These are phyloP conservation scores for Pachysandra terminalis DNA, from an alignment of 164 flowering plant genomes.

Conservation along the genomic window DNA sequence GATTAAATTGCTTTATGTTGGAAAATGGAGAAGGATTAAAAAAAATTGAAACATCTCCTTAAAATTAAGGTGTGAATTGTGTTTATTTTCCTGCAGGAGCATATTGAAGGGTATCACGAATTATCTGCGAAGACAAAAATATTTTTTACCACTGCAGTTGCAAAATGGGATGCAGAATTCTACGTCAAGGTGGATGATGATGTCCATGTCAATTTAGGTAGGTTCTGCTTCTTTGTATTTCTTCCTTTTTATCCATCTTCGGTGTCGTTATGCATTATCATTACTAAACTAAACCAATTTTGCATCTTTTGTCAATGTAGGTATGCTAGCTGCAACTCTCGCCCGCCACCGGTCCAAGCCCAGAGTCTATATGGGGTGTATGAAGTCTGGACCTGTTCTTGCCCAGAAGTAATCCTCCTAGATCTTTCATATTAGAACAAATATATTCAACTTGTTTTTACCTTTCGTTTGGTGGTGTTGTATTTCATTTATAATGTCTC, in stretches of 20 bases:
- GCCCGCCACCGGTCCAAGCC: conserved; percentile 83
- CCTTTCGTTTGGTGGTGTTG: conserved; percentile 6
- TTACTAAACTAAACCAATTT: background rate
- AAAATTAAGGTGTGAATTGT: conserved; percentile 6
- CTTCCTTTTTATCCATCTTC: background rate
- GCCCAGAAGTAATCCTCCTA: conserved; percentile 58
- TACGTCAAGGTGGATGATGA: conserved; percentile 97
- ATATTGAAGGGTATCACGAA: conserved; percentile 94
- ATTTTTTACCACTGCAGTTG: conserved; percentile 85
- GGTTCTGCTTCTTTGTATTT: background rate
- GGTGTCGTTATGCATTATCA: background rate
- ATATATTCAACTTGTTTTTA: conserved; percentile 1
- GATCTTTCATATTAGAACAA: conserved; percentile 8
- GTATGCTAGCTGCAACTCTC: conserved; percentile 77
- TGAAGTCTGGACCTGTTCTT: conserved; percentile 98
- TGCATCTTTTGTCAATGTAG: conserved; percentile 31
- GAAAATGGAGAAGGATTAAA: background rate
- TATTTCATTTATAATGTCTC: background rate
- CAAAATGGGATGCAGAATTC: conserved; percentile 94
- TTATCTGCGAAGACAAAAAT: conserved; percentile 90
- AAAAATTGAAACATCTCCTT: background rate
- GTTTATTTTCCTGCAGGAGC: conserved; percentile 50
- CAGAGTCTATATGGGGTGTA: conserved; percentile 86
- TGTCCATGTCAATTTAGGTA: conserved; percentile 95
- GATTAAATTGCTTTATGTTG: background rate